phyloP scores from a whole-genome alignment of 2,329 filamentous ascomycete species.

The Epichloe gansuensis region DNA sequence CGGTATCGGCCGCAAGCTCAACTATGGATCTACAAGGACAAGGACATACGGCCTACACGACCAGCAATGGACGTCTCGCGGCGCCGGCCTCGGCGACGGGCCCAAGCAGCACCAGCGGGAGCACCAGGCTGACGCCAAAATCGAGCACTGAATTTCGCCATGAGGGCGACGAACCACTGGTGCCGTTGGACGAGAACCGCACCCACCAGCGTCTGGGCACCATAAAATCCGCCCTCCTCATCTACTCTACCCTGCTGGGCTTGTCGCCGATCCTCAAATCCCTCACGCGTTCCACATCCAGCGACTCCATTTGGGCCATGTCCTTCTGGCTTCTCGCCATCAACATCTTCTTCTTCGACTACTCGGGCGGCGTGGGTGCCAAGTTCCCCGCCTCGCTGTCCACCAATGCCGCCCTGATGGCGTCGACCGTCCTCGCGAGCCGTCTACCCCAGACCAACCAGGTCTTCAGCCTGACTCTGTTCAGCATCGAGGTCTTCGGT shows the following conservation, averaged over 20 bases:
- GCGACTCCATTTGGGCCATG: conserved; percentile 95
- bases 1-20: conserved; percentile 31
- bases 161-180: conserved; percentile 11
- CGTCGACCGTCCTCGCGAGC: conserved; percentile 83
- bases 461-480: conserved; percentile 88
- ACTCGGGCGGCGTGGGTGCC: conserved; percentile 54
- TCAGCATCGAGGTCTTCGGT: conserved; percentile 94
- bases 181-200: conserved; percentile 26
- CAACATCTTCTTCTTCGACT: conserved; percentile 98
- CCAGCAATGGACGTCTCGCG: conserved; percentile 31
- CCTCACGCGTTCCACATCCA: conserved; percentile 82
- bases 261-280: conserved; percentile 94
- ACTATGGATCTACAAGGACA: conserved; percentile 28
- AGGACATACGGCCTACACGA: not conserved
- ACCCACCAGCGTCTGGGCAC: conserved; percentile 55
- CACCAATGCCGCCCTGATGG: conserved; percentile 94
- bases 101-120: conserved; percentile 3
- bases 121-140: conserved; percentile 13
- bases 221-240: conserved; percentile 82
- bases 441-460: conserved; percentile 81
- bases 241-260: conserved; percentile 84
- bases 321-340: conserved; percentile 86
- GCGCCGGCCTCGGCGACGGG: conserved; percentile 40
- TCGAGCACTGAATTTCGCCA: conserved; percentile 19
- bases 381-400: conserved; percentile 67